Base-by-base conservation (phyloP, 805 yeast genomes). In the Wickerhamiella cacticola region DNA sequence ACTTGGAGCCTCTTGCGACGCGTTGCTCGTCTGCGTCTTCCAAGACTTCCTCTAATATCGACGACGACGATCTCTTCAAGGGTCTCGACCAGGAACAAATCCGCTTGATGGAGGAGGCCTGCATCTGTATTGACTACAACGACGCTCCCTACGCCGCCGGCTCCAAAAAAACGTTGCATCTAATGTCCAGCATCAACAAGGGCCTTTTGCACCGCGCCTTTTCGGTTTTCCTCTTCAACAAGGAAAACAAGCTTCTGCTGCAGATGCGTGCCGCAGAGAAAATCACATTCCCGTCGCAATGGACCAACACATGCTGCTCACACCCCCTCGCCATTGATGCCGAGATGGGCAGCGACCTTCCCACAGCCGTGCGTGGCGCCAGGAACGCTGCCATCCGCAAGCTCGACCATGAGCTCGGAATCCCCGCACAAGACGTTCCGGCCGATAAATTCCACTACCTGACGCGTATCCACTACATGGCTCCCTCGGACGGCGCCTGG, bases 261-360 rank as follows among this genome's bases (percentile, higher is more conserved):
- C 99, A 92, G 68, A 96, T 89, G 68, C 78, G 99, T 57, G 97
- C 99, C 0, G 78, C 79, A 44, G 97, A 92, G 63, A 92, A 92
- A 65, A 92, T 92, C 68, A 92, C 99, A 1, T 92, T 92, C 66
- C 94, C 97, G 0, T 78, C 78, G 50, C 79, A 88, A 81, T 92
- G 99, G 99, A 92, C 99, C 22, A 92, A 92, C 64, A 92, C 99
- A 1, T 92, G 99, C 67, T 92, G 99, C 65, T 88, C 97, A 1
- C 99, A 92, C 63, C 99, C 99, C 8, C 71, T 92, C 46, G 86
- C 95, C 48, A 76, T 86, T 29, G 74, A 79, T 33, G 68, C 76
- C 31, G 99, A 92, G 65, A 69, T 87, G 61, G 96, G 96, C 9
- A 60, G 68, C 29, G 65, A 67, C 42, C 69, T 88, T 50, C 64